These are phyloP conservation scores for Staphylotrichum tortipilum DNA, from an alignment of 495 filamentous ascomycete genomes.

Conservation along the genomic window DNA sequence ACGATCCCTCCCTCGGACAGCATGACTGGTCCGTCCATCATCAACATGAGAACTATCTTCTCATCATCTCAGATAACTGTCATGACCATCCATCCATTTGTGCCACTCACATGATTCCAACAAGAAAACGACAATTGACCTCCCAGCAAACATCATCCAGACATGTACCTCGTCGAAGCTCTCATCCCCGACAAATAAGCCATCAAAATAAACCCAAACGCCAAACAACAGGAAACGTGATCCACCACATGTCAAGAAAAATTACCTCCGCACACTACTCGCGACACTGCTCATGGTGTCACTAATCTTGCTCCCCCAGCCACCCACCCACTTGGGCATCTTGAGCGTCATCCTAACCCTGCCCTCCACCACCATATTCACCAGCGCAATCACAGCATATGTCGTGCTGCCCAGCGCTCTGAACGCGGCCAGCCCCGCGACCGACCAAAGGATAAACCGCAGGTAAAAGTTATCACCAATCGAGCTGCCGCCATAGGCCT, in stretches of 20 bases:
- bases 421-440: constrained; percentile 78
- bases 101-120: too few species aligned
- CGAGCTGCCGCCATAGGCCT: constrained; percentile 62
- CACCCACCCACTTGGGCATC: constrained; percentile 42
- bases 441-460: constrained; percentile 84
- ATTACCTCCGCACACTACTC: constrained; percentile 18
- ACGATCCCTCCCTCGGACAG: neutral
- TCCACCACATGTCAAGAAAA: too few species aligned
- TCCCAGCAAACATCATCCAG: neutral
- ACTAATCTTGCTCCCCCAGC: constrained; percentile 28
- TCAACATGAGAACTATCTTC: neutral
- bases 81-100: neutral
- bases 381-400: constrained; percentile 70
- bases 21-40: neutral
- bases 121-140: too few species aligned
- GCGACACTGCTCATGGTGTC: constrained; percentile 20
- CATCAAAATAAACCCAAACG: neutral
- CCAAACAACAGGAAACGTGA: neutral
- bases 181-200: neutral
- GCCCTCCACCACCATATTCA: constrained; percentile 81
- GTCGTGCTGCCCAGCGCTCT: constrained; percentile 71
- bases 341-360: constrained; percentile 56
- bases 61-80: neutral
- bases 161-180: neutral
- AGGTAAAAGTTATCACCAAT: constrained; percentile 84